Base-by-base conservation (phyloP, 768 basidiomycete species). In the Butyriboletus loyo region DNA sequence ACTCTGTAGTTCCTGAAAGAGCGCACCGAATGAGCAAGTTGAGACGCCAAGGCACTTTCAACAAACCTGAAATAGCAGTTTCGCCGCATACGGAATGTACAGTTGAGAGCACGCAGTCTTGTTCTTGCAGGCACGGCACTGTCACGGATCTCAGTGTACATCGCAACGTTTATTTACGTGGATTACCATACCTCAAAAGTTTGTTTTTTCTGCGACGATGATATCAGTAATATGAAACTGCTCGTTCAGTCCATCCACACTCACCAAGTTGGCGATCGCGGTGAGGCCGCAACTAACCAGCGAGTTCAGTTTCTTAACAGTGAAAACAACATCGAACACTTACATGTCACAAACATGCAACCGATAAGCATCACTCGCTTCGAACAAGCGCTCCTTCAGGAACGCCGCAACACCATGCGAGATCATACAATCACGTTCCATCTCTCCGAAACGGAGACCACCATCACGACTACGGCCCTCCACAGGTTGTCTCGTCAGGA, bases 361-460 rank as follows among this genome's bases (percentile, higher is more conserved):
- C 38, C 95, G 86, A 72, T 96, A 96, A 10, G 91, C 92, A 68
- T 94, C 87, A 66, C 89, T 91, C 28, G 90, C 92, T 67, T 94
- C 92, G 62, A 94, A 94, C 69, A 98, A 77, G 52, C 97, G 87
- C 75, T 98, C 97, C 74, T 98, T 98, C 72, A 98, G 72, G 84
- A 98, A 98, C 2, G 84, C 92, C 41, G 97, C 96, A 58, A 98
- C 94, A 68, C 97, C 97, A 75, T 99, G 97, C 22, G 97, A 97
- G 55, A 99, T 96, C 97, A 99, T 99, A 70, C 97, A 98, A 82
- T 98, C 96, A 70, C 93, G 91, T 68, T 99, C 97, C 97, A 99
- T 99, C 81, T 99, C 97, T 79, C 97, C 97, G 78, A 99, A 99
- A 65, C 97, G 93, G 57, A 99, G 75, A 71, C 97, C 97, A 77